These are phyloP conservation scores for Gossypium turneri DNA, from an alignment of 345 rosid genomes.

Conservation along the genomic window DNA sequence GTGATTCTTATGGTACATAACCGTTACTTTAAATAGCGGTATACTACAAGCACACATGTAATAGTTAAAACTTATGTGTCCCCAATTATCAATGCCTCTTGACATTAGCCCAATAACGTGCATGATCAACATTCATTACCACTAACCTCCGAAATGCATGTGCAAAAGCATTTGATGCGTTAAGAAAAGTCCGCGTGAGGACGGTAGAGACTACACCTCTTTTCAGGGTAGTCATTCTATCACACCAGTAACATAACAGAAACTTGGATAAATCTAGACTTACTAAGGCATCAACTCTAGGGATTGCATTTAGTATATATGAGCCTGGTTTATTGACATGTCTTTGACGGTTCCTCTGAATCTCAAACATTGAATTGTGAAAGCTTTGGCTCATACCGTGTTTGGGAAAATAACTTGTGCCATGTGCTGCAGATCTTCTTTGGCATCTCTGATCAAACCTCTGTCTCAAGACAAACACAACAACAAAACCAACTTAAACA, in stretches of 20 bases:
- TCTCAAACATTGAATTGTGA: neutral
- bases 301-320: too few relatives aligned
- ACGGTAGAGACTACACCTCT: too few relatives aligned
- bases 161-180: too few relatives aligned
- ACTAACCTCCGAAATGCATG: neutral
- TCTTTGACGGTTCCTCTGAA: neutral
- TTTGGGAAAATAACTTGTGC: constrained; percentile 59
- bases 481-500: constrained; percentile 67
- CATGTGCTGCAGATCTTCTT: constrained; percentile 58
- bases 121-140: neutral
- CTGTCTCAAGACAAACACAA: constrained; percentile 60
- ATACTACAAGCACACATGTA: neutral
- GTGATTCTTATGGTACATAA: too few relatives aligned
- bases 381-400: constrained; percentile 45
- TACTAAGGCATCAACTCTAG: neutral
- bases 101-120: constrained; percentile 13
- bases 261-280: neutral
- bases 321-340: too few relatives aligned
- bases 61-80: constrained; percentile 66
- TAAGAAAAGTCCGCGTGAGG: too few relatives aligned
- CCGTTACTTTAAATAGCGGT: neutral
- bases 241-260: neutral
- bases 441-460: constrained; percentile 52
- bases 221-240: neutral
- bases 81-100: constrained; percentile 84